These are phyloP conservation scores for Citrus cavaleriei DNA, from an alignment of 345 rosid genomes.

Conservation along the genomic window DNA sequence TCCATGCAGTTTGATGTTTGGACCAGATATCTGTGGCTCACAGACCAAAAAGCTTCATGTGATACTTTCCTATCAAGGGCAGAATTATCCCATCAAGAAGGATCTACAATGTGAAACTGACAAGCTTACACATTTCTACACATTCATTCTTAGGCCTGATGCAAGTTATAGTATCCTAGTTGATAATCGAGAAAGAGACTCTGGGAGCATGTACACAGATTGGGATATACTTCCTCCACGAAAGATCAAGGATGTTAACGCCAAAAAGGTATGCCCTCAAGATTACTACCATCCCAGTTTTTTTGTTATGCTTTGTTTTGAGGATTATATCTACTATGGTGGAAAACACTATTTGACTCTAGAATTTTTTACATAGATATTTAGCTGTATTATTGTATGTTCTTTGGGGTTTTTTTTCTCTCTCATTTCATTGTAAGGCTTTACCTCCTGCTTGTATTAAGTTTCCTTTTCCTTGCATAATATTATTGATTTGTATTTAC, in stretches of 20 bases:
- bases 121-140: conserved; percentile 88
- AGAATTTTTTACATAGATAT: background rate
- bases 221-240: conserved; percentile 97
- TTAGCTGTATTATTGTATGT: background rate
- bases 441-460: background rate
- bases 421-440: background rate
- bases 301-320: background rate
- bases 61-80: conserved; percentile 89
- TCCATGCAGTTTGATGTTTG: conserved; percentile 84
- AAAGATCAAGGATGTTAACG: conserved; percentile 67
- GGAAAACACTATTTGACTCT: background rate
- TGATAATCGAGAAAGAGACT: conserved; percentile 85
- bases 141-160: conserved; percentile 89
- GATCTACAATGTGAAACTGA: conserved; percentile 92
- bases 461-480: background rate
- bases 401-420: background rate
- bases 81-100: conserved; percentile 86
- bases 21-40: conserved; percentile 93
- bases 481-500: conserved; percentile 13
- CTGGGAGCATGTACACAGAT: conserved; percentile 87
- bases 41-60: conserved; percentile 90
- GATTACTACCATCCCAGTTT: background rate
- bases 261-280: conserved; percentile 60
- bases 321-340: background rate
- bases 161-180: conserved; percentile 79